phyloP scores from a whole-genome alignment of 2,329 filamentous ascomycete species.

The Dryadomyces quercus-mongolicae region DNA sequence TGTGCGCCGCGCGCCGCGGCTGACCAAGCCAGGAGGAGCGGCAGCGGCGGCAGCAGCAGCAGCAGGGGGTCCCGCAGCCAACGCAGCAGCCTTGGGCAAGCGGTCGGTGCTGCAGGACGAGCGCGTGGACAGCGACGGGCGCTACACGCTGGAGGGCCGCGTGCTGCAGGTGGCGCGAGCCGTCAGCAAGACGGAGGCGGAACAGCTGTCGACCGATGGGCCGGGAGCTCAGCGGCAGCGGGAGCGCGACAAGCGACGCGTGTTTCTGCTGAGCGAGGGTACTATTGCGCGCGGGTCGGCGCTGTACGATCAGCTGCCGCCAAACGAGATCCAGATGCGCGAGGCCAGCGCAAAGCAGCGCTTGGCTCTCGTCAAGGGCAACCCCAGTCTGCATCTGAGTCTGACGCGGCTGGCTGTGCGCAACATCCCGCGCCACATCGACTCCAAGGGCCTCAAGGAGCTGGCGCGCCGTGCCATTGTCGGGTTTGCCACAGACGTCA shows the following conservation, averaged over 20 bases:
- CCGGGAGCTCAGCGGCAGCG: conserved; percentile 48
- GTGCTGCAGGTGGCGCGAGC: conserved; percentile 75
- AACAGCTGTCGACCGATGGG: conserved; percentile 59
- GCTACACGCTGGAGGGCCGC: conserved; percentile 83
- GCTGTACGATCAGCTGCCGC: conserved; percentile 63
- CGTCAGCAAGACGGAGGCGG: conserved; percentile 72
- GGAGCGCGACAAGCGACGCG: conserved; percentile 78
- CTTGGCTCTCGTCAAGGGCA: conserved; percentile 80
- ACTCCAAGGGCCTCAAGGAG: conserved; percentile 79
- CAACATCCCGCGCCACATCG: conserved; percentile 76
- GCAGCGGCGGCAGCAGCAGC: neutral
- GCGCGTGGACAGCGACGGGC: conserved; percentile 64
- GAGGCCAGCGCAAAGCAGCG: conserved; percentile 80
- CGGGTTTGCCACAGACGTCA: conserved; percentile 85
- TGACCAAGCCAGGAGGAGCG: neutral
- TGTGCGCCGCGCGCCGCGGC: conserved; percentile 59
- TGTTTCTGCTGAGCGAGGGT: conserved; percentile 83
- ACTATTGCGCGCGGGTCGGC: conserved; percentile 66
- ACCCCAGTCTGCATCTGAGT: conserved; percentile 79
- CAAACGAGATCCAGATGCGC: conserved; percentile 74
- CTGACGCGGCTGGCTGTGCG: conserved; percentile 83
- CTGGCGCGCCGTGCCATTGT: conserved; percentile 87
- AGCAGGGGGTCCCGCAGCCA: neutral
- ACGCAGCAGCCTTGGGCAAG: conserved; percentile 35
- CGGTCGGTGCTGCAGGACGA: conserved; percentile 85